Evolutionary conservation across 495 filamentous ascomycete species (phyloP).

Genomic region (Hypoxylon crocopeplum): DNA sequence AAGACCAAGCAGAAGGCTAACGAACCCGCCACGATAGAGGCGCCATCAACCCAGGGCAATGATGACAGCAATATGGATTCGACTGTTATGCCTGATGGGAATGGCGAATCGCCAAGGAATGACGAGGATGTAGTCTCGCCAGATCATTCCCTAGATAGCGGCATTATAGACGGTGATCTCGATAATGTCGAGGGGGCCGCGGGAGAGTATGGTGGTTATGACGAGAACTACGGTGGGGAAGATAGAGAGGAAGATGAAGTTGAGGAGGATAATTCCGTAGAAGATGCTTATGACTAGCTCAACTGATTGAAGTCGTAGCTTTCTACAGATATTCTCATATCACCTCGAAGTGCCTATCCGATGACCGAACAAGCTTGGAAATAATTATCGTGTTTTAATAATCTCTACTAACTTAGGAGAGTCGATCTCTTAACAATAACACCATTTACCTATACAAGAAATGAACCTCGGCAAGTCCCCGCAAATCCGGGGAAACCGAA

Average conservation of each 20-base stretch:
- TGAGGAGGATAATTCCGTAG: neutral
- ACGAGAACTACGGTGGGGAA: neutral
- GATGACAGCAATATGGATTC: neutral
- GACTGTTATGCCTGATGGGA: neutral
- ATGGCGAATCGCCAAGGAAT: constrained; percentile 2
- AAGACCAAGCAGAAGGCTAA: constrained; percentile 1
- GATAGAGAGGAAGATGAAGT: constrained; percentile 8
- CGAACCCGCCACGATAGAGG: neutral
- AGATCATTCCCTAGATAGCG: constrained; percentile 11
- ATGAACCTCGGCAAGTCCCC: constrained; percentile 33
- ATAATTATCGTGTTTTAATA: no score
- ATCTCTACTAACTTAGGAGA: neutral
- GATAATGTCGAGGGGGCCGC: constrained; percentile 10
- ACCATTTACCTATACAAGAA: neutral
- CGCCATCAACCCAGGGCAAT: neutral
- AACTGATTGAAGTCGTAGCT: no score
- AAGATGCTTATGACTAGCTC: constrained; percentile 3
- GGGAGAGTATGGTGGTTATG: constrained; percentile 18
- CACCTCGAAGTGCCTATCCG: no score
- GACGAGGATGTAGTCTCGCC: neutral
- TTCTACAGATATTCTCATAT: neutral
- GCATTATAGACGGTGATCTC: constrained; percentile 1
- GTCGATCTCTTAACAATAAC: neutral
- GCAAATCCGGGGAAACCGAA: no score
- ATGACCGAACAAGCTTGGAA: no score